Evolutionary conservation across 2,329 filamentous ascomycete species (phyloP).

Genomic region (Xylariaceae sp.): DNA sequence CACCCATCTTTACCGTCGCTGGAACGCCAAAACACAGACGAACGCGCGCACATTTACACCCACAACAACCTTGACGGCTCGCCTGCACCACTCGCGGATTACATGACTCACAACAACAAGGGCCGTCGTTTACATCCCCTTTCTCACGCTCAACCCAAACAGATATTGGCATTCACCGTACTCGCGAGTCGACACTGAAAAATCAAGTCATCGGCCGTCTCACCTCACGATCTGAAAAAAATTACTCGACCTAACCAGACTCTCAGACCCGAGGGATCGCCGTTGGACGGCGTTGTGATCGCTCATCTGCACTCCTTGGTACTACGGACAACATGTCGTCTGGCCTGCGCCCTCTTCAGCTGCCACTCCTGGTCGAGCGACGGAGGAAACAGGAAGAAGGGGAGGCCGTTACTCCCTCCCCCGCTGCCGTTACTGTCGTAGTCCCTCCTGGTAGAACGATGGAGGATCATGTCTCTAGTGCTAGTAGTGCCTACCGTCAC

Average conservation of each 20-base stretch:
- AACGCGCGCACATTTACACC: conserved; percentile 18
- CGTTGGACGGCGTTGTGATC: conserved; percentile 17
- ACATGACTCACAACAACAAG: conserved; percentile 3
- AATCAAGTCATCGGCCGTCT: neutral
- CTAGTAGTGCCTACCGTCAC: conserved; percentile 29
- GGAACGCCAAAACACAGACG: conserved; percentile 16
- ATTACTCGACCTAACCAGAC: neutral
- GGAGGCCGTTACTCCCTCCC: conserved; percentile 15
- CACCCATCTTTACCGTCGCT: conserved; percentile 12
- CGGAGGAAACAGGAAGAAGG: conserved; percentile 30
- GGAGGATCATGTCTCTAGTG: conserved; percentile 39
- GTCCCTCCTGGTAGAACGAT: conserved; percentile 17
- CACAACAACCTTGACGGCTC: conserved; percentile 1
- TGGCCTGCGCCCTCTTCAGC: conserved; percentile 31
- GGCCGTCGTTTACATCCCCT: neutral
- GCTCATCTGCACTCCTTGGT: conserved; percentile 14
- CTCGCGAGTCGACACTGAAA: neutral
- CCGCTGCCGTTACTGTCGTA: conserved; percentile 13
- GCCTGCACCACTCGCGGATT: neutral
- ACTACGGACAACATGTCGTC: conserved; percentile 26
- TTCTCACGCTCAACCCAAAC: neutral
- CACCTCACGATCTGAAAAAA: neutral
- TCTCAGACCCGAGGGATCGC: neutral
- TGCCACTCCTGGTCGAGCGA: conserved; percentile 31
- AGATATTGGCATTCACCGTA: neutral